A percentile compares a stretch with the other conserved stretches of the same genome.
These are phyloP conservation scores for Auxenochlorella protothecoides DNA, from an alignment of 139 green algal genomes.

Conservation along the genomic window DNA sequence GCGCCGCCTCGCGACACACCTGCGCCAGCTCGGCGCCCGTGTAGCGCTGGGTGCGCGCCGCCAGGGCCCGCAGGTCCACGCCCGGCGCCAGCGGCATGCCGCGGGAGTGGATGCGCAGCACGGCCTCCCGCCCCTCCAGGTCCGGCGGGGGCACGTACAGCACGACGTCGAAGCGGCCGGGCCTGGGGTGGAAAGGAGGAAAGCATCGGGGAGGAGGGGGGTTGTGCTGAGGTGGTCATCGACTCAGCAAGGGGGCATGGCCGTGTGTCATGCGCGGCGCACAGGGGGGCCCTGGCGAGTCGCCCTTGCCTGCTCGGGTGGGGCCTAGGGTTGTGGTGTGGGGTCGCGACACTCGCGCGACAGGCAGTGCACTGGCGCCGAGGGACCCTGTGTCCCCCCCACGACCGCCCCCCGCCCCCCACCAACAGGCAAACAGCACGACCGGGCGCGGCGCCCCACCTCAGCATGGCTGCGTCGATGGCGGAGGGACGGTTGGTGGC, in stretches of 20 bases:
- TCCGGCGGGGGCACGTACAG: constrained; percentile 89
- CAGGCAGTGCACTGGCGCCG: too few species aligned
- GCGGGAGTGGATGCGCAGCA: constrained; percentile 41
- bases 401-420: neutral
- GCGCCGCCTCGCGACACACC: constrained; percentile 68
- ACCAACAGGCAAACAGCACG: neutral
- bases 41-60: constrained; percentile 31
- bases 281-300: too few species aligned
- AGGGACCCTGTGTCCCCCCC: too few species aligned
- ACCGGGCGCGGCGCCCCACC: constrained; percentile 2
- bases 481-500: constrained; percentile 69
- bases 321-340: too few species aligned
- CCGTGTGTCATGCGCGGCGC: neutral
- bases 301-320: too few species aligned
- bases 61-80: constrained; percentile 55
- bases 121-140: constrained; percentile 19
- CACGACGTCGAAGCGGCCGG: constrained; percentile 68
- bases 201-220: neutral
- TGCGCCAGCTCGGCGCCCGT: constrained; percentile 65
- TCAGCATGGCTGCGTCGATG: constrained; percentile 65
- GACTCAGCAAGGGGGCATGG: neutral
- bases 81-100: constrained; percentile 57
- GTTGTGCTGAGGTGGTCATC: neutral
- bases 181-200: constrained; percentile 7
- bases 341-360: too few species aligned